Evolutionary conservation across 2,329 filamentous ascomycete species (phyloP).

Genomic region (Botrytis byssoidea): DNA sequence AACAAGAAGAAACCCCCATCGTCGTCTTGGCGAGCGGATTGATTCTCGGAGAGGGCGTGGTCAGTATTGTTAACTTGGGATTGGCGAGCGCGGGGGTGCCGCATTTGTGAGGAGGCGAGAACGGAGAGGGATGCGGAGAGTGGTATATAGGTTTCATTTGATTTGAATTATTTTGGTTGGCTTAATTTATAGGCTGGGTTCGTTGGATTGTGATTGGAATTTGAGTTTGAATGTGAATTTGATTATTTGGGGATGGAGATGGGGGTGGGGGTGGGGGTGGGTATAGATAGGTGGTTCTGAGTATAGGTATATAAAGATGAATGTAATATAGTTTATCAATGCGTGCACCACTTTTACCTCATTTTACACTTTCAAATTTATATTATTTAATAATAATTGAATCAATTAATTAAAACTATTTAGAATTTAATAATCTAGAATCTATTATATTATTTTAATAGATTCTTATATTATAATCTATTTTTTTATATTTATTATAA

Average conservation of each 20-base stretch:
- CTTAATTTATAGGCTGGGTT: background rate
- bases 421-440: too few relatives aligned
- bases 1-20: slow-evolving; percentile 66
- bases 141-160: background rate
- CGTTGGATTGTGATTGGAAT: background rate
- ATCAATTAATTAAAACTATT: too few relatives aligned
- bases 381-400: too few relatives aligned
- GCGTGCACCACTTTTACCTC: too few relatives aligned
- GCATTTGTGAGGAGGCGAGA: slow-evolving; percentile 51
- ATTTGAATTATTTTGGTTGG: background rate
- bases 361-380: too few relatives aligned
- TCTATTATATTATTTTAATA: too few relatives aligned
- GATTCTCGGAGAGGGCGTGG: slow-evolving; percentile 86
- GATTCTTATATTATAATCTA: too few relatives aligned
- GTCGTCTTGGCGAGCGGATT: slow-evolving; percentile 89
- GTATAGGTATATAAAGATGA: background rate
- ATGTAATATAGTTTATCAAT: too few relatives aligned
- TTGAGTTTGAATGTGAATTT: background rate
- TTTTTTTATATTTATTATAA: too few relatives aligned
- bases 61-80: slow-evolving; percentile 86
- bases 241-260: background rate
- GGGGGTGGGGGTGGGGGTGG: background rate
- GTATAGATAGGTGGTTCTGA: background rate
- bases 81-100: slow-evolving; percentile 76
- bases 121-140: background rate